Percentiles rank a stretch among this genome's conserved stretches.
These are phyloP conservation scores for Cyclotella baltica DNA, from an alignment of 108 stramenopile genomes.

Conservation along the genomic window DNA sequence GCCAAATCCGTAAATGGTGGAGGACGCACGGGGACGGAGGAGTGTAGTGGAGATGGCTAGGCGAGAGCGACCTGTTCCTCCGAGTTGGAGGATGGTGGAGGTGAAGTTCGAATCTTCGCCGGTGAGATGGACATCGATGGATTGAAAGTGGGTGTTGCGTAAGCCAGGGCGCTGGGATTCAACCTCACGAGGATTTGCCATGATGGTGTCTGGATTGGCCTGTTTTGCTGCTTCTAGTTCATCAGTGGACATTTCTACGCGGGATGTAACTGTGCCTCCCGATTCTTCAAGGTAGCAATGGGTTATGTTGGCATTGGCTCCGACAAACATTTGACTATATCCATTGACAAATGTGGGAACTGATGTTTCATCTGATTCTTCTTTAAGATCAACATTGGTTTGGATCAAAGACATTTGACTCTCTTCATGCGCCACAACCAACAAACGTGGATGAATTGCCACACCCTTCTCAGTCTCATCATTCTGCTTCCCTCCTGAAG, in stretches of 20 bases:
- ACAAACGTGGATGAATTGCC: constrained; percentile 78
- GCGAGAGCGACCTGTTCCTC: constrained; percentile 84
- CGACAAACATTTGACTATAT: constrained; percentile 84
- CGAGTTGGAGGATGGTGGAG: constrained; percentile 75
- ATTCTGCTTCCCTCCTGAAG: constrained; percentile 48
- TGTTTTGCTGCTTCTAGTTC: constrained; percentile 42
- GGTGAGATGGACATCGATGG: constrained; percentile 80
- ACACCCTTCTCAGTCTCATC: constrained; percentile 58
- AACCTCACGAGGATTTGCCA: constrained; percentile 56
- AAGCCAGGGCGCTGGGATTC: constrained; percentile 76
- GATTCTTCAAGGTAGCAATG: constrained; percentile 88
- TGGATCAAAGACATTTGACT: constrained; percentile 74
- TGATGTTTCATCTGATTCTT: constrained; percentile 29
- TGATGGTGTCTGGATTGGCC: constrained; percentile 1
- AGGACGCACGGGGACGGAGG: constrained; percentile 68
- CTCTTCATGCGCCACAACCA: constrained; percentile 72
- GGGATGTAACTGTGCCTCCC: constrained; percentile 76
- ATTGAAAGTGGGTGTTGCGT: constrained; percentile 82
- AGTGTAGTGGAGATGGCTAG: constrained; percentile 71
- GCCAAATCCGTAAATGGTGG: constrained; percentile 77
- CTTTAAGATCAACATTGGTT: constrained; percentile 79
- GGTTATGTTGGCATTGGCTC: constrained; percentile 77
- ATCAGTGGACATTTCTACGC: constrained; percentile 64
- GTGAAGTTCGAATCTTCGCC: constrained; percentile 73
- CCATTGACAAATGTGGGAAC: constrained; percentile 86